Conservation (phyloP, 768 basidiomycete species). For the Lepiota brunneoincarnata region DNA sequence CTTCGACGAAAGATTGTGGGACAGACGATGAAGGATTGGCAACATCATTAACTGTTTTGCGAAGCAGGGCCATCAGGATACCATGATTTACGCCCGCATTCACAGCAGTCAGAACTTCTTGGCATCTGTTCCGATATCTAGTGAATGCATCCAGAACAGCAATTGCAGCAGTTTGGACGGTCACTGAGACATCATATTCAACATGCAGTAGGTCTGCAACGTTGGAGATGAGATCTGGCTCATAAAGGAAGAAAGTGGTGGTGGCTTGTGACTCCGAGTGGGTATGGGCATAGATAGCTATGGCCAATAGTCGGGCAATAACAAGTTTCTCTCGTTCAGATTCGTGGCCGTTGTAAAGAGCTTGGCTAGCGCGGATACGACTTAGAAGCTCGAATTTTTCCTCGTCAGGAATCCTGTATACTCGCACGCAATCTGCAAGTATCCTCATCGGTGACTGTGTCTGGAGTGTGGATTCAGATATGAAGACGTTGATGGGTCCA, state of each 20-base stretch:
- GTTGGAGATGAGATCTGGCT: constrained; percentile 88
- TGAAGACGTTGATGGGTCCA: constrained; percentile 58
- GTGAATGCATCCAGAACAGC: constrained; percentile 89
- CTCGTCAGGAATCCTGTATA: constrained; percentile 66
- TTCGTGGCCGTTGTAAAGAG: constrained; percentile 55
- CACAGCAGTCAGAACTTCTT: constrained; percentile 85
- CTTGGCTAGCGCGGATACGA: constrained; percentile 78
- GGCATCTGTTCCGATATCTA: constrained; percentile 76
- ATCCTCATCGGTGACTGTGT: constrained; percentile 71
- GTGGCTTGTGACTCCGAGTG: constrained; percentile 76
- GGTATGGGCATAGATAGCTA: constrained; percentile 90
- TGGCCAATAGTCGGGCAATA: constrained; percentile 76
- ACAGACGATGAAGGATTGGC: constrained; percentile 60
- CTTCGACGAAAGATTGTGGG: constrained; percentile 78
- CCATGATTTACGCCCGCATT: constrained; percentile 98
- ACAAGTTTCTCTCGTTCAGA: constrained; percentile 78
- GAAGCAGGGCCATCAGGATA: constrained; percentile 83
- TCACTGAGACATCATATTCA: constrained; percentile 64
- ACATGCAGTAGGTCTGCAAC: constrained; percentile 88
- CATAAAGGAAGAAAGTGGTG: constrained; percentile 86
- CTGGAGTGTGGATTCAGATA: constrained; percentile 59
- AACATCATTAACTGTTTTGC: constrained; percentile 77
- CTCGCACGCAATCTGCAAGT: constrained; percentile 69
- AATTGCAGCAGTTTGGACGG: constrained; percentile 82
- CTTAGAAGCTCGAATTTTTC: constrained; percentile 89